A percentile compares a stretch with the other conserved stretches of the same genome.
These are phyloP conservation scores for Mollisia scopiformis DNA, from an alignment of 2,329 filamentous ascomycete genomes.

Conservation along the genomic window DNA sequence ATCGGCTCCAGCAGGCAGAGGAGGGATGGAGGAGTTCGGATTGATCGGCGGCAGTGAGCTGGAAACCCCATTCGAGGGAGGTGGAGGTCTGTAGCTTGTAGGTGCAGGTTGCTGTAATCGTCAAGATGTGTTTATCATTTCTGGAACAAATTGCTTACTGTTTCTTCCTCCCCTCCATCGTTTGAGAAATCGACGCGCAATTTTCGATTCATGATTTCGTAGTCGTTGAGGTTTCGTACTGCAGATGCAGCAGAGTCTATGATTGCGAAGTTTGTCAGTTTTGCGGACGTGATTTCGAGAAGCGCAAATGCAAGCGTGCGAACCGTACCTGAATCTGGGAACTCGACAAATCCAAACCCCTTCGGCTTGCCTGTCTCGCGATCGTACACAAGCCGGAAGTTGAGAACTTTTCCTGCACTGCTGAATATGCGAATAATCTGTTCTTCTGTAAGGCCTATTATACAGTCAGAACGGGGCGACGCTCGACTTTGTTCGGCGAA, in stretches of 20 bases:
- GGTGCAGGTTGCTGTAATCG: conserved; percentile 30
- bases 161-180: conserved; percentile 72
- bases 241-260: conserved; percentile 83
- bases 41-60: conserved; percentile 34
- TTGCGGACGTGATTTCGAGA: not conserved
- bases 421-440: conserved; percentile 94
- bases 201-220: conserved; percentile 93
- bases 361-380: conserved; percentile 93
- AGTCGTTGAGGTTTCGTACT: conserved; percentile 92
- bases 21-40: conserved; percentile 64
- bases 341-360: conserved; percentile 96
- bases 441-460: conserved; percentile 88
- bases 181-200: conserved; percentile 95
- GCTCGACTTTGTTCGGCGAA: not conserved
- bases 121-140: conserved; percentile 11
- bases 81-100: conserved; percentile 38
- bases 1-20: conserved; percentile 83
- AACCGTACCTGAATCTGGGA: conserved; percentile 83
- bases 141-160: conserved; percentile 3
- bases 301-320: not conserved
- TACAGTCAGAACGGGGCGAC: conserved; percentile 16
- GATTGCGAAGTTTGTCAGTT: conserved; percentile 5
- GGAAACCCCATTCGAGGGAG: conserved; percentile 24
- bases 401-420: conserved; percentile 85
- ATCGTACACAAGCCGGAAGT: conserved; percentile 93